phyloP scores from a whole-genome alignment of 805 yeast genomes.

The Spathaspora sp. region DNA sequence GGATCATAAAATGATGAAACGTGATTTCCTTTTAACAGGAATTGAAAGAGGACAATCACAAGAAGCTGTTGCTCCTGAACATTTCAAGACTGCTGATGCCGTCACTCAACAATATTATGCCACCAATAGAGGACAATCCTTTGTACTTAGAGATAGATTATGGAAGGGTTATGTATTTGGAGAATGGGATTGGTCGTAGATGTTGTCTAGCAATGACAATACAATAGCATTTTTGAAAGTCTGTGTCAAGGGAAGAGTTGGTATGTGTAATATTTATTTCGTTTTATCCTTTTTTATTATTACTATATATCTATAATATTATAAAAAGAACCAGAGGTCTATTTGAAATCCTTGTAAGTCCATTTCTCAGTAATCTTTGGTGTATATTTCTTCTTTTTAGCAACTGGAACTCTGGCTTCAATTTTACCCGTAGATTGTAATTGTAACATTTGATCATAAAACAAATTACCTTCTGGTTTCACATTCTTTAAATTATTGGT shows the following conservation, averaged over 20 bases:
- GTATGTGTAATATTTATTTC: neutral
- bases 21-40: conserved; percentile 79
- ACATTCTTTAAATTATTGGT: conserved; percentile 79
- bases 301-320: neutral
- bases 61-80: conserved; percentile 68
- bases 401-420: conserved; percentile 75
- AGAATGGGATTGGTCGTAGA: conserved; percentile 35
- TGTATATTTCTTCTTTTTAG: conserved; percentile 61
- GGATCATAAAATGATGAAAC: conserved; percentile 53
- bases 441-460: conserved; percentile 76
- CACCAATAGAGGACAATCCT: conserved; percentile 45
- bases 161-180: conserved; percentile 45
- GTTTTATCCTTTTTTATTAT: neutral
- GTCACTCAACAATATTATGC: conserved; percentile 40
- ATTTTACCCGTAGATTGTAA: conserved; percentile 83
- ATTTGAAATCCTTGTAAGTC: conserved; percentile 87
- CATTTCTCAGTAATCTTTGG: conserved; percentile 86
- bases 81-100: conserved; percentile 54
- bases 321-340: conserved; percentile 11
- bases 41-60: conserved; percentile 64
- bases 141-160: conserved; percentile 44
- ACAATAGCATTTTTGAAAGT: neutral
- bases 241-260: neutral
- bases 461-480: conserved; percentile 85
- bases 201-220: neutral